Evolutionary conservation across 331 rosid species (phyloP).

Genomic region (Quercus tomentella): DNA sequence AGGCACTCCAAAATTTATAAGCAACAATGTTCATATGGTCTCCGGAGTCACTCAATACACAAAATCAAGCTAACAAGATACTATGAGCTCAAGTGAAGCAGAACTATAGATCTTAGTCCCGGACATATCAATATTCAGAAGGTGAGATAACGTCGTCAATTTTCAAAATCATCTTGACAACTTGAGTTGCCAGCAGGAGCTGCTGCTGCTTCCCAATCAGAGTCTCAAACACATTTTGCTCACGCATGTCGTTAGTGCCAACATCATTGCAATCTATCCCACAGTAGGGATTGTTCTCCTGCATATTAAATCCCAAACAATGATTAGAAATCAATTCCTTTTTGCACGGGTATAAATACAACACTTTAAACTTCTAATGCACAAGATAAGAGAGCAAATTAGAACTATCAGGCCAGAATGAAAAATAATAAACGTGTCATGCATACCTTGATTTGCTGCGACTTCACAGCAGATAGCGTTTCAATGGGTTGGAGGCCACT

Average conservation of each 20-base stretch:
- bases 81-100: conserved; percentile 7
- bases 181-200: conserved; percentile 88
- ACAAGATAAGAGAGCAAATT: neutral
- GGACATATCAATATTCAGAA: conserved; percentile 39
- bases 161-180: conserved; percentile 93
- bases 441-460: conserved; percentile 88
- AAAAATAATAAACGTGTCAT: neutral
- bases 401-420: neutral
- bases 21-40: conserved; percentile 10
- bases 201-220: conserved; percentile 97
- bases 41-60: conserved; percentile 8
- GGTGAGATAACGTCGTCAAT: conserved; percentile 94
- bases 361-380: no score
- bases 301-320: conserved; percentile 17
- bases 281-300: conserved; percentile 73
- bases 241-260: conserved; percentile 91
- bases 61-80: conserved; percentile 16
- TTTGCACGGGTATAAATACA: neutral
- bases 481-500: conserved; percentile 98
- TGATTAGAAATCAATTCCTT: no score
- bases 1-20: conserved; percentile 31
- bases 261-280: conserved; percentile 93
- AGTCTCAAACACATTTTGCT: conserved; percentile 88
- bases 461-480: conserved; percentile 85
- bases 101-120: neutral